These are phyloP conservation scores for Vachellia pachyceras DNA, from an alignment of 306 rosid species.

Conservation along the genomic window DNA sequence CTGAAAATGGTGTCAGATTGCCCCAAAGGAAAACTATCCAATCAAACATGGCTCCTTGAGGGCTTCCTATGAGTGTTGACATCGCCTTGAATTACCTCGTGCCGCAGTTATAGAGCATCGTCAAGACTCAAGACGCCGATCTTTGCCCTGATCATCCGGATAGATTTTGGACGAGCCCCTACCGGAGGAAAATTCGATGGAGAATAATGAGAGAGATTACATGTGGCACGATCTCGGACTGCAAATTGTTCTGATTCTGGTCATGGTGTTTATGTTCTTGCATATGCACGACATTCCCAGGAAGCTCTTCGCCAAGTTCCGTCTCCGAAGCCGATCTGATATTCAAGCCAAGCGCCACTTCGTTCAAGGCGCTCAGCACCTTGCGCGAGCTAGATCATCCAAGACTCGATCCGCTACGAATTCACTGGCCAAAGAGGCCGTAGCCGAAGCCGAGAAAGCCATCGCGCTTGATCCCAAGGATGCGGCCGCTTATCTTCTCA, in stretches of 20 bases:
- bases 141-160: not conserved
- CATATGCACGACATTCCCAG: conserved; percentile 69
- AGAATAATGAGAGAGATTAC: conserved; percentile 26
- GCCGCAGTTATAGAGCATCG: not conserved
- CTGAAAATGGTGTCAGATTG: not conserved
- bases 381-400: conserved; percentile 64
- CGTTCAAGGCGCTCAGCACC: conserved; percentile 84
- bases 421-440: conserved; percentile 54
- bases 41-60: not conserved
- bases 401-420: conserved; percentile 40
- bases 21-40: not conserved
- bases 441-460: conserved; percentile 80
- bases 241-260: conserved; percentile 57
- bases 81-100: not conserved
- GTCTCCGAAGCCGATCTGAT: conserved; percentile 49
- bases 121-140: not conserved
- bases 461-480: no score
- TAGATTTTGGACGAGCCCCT: conserved; percentile 2
- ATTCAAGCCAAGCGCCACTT: conserved; percentile 76
- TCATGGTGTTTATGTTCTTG: conserved; percentile 56
- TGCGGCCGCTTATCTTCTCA: conserved; percentile 85
- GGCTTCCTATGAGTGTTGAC: not conserved
- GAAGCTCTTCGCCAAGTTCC: conserved; percentile 51
- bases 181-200: conserved; percentile 15
- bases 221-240: conserved; percentile 65